Evolutionary conservation across 163 green algal species (phyloP), one percentile per base, ranked within the genome.

Genomic region (Chlorella variabilis): DNA sequence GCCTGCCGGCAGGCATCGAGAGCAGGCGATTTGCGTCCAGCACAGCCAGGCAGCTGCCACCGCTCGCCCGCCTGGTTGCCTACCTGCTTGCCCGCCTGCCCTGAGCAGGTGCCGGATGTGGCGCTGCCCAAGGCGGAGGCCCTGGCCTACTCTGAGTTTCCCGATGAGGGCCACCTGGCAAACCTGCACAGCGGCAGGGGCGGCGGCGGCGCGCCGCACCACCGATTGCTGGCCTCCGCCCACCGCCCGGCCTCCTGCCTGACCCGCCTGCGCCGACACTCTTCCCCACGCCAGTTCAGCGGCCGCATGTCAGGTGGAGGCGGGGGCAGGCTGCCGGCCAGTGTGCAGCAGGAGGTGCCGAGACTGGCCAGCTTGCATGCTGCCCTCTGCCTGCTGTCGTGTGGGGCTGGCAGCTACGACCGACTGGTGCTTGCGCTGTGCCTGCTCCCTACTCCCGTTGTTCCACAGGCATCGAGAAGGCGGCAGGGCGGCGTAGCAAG

Each of bases 91-190:
- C 45, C 20, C 18, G 0, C 31, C 33, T 21, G 0, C 58, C 18
- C 23, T 9, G 33, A 1, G 34, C 68, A 84, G 78, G 61, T 84
- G 29, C 67, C 78, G 11, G 78, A 84, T 20, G 67, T 38, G 3
- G 41, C 67, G 11, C 38, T 67, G 29, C 18, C 54, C 8, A 27
- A 39, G 23, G 78, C 78, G 15, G 78, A 84, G 54, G 71, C 41
- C 18, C 61, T 84, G 18, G 78, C 78, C 11, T 84, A 66, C 39
- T 39, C 38, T 5, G 78, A 84, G 23, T 78, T 84, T 17, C 73
- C 73, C 1, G 73, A 80, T 33, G 73, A 80, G 38, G 73, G 54
- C 15, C 73, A 80, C 54, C 73, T 80, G 56, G 38, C 54, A 21
- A 4, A n/a, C 33, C 71, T 78, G 29, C 59, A 67, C 51, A 4